Conservation (phyloP, 2,329 filamentous ascomycete species). For the Torrubiella hemipterigena region DNA sequence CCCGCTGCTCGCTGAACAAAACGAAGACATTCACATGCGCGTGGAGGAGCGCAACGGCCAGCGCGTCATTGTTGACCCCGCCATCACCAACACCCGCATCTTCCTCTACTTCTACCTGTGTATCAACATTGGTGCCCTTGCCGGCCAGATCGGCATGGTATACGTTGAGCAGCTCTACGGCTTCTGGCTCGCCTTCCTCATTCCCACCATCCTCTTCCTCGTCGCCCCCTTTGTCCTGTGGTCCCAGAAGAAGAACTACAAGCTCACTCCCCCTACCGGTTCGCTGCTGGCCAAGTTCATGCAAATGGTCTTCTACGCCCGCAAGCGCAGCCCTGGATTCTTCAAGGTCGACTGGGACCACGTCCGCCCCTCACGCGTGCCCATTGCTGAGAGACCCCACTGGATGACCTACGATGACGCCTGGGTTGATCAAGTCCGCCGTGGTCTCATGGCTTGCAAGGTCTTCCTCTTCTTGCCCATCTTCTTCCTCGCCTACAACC, state of each 20-base stretch:
- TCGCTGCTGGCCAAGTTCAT: constrained; percentile 60
- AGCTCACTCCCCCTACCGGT: constrained; percentile 53
- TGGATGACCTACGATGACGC: constrained; percentile 80
- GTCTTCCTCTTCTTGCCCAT: constrained; percentile 62
- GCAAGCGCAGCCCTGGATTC: constrained; percentile 50
- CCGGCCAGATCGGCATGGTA: constrained; percentile 49
- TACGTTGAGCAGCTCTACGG: constrained; percentile 67
- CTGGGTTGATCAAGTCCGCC: constrained; percentile 69
- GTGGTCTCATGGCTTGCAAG: constrained; percentile 56
- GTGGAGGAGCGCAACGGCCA: constrained; percentile 47
- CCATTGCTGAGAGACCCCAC: constrained; percentile 39
- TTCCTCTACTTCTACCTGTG: constrained; percentile 49
- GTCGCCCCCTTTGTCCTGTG: constrained; percentile 49
- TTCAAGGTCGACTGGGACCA: constrained; percentile 57
- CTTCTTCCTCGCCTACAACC: constrained; percentile 47
- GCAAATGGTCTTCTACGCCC: constrained; percentile 45
- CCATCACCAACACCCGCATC: constrained; percentile 54
- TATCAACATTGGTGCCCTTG: constrained; percentile 54
- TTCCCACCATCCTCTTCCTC: constrained; percentile 55
- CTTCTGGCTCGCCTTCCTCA: constrained; percentile 60
- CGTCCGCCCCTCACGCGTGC: constrained; percentile 54
- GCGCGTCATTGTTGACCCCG: constrained; percentile 59
- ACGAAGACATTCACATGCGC: constrained; percentile 43
- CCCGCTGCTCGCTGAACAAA: constrained; percentile 60
- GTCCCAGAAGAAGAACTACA: constrained; percentile 49